Evolutionary conservation across 768 basidiomycete species (phyloP), one percentile per base, ranked within the genome.

Genomic region (Clitopilus passeckerianus): DNA sequence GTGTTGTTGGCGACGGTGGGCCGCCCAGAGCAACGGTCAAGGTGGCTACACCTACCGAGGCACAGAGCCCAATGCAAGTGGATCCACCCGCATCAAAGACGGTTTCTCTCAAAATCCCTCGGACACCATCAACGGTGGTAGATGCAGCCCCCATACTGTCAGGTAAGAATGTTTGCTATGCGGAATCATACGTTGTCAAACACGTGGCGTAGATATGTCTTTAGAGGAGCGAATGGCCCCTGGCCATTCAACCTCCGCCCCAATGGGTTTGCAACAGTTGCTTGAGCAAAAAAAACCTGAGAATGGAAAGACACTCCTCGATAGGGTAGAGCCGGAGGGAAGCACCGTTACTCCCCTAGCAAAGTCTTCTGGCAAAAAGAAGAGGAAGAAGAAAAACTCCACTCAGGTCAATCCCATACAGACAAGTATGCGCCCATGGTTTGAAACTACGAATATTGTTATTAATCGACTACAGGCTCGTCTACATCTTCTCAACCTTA

Each of bases 1-100:
- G 71, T 15, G 67, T 74, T 9, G 59, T 59, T 16, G 23, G 53
- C 55, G 60, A 53, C 34, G 10, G 46, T 23, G 43, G 46, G 37
- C 23, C 61, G 6, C 6, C 60, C 2, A 34, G 57, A 18, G 34
- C 59, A 35, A 55, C 53, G 55, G 24, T 46, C 54, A 58, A 12
- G 15, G 50, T 30, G 53, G 16, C 23, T 16, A 53, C 37, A 14
- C 52, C 58, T 8, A 16, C 56, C 10, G 15, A 41, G 3, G 54
- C 57, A 22, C 53, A 58, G 34, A 55, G 35, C 22, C 46, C 46
- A 33, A 35, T 46, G 34, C 53, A 60, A n/a, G 53, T 43, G 5
- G 41, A 35, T 43, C 35, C 54, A 16, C 37, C 37, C 37, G 10
- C 37, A n/a, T n/a, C 37, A 2, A 41, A 41, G 37, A 14, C 12